These are phyloP conservation scores for Phytopythium delawarense DNA, from an alignment of 352 stramenopile genomes.

Conservation along the genomic window DNA sequence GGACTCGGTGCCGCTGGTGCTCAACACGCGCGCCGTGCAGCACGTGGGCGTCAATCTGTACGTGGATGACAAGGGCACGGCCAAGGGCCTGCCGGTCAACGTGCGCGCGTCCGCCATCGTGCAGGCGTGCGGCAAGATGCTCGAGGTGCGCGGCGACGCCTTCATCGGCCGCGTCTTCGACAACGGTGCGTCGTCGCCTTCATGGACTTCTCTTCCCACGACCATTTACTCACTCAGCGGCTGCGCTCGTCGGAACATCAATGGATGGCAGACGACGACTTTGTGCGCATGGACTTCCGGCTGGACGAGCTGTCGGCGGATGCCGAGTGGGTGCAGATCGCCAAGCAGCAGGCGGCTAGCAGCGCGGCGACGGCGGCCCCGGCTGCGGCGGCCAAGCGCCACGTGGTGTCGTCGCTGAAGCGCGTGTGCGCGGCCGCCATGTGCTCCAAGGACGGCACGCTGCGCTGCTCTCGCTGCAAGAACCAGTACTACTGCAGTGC, in stretches of 20 bases:
- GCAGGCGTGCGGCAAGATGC: constrained; percentile 74
- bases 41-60: constrained; percentile 88
- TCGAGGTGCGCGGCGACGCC: constrained; percentile 83
- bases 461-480: constrained; percentile 83
- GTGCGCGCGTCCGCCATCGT: constrained; percentile 74
- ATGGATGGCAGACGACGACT: constrained; percentile 62
- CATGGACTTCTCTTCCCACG: background rate
- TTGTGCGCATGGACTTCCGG: constrained; percentile 79
- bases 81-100: constrained; percentile 79
- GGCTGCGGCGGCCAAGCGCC: constrained; percentile 22
- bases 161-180: constrained; percentile 88
- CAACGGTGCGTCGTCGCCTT: constrained; percentile 44
- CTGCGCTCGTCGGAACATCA: background rate
- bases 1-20: constrained; percentile 82
- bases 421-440: constrained; percentile 61
- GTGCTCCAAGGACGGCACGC: constrained; percentile 63
- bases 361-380: constrained; percentile 17
- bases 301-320: constrained; percentile 57
- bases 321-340: constrained; percentile 65
- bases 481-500: constrained; percentile 80
- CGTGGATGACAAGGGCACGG: constrained; percentile 87
- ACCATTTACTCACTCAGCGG: background rate
- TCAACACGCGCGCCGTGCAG: constrained; percentile 66
- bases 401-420: constrained; percentile 29
- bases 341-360: constrained; percentile 41